phyloP scores from a whole-genome alignment of 1,284 basidiomycete species.

The Trichosporon sp. region DNA sequence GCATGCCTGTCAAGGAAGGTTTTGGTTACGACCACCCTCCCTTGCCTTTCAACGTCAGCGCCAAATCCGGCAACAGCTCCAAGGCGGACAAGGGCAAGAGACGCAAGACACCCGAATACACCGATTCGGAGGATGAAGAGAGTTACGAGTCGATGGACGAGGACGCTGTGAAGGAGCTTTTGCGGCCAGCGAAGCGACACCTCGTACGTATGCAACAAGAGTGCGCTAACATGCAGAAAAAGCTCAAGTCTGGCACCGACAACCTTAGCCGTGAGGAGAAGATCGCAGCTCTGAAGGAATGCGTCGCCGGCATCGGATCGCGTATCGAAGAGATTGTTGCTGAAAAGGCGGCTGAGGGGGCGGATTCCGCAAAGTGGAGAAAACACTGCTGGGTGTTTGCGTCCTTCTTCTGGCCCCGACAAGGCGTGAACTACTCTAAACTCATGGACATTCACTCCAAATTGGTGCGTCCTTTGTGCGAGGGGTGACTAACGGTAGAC shows the following conservation, averaged over 20 bases:
- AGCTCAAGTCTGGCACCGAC: constrained; percentile 87
- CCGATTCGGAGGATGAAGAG: constrained; percentile 78
- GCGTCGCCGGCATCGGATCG: constrained; percentile 87
- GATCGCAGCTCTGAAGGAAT: constrained; percentile 92
- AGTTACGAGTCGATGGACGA: constrained; percentile 94
- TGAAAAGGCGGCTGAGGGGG: constrained; percentile 72
- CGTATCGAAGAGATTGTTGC: constrained; percentile 85
- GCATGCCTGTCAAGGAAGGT: constrained; percentile 52
- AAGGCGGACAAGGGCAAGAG: constrained; percentile 71
- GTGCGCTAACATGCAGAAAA: constrained; percentile 66
- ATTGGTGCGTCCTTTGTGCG: constrained; percentile 65
- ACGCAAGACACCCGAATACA: constrained; percentile 85
- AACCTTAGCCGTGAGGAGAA: constrained; percentile 92
- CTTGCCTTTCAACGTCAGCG: constrained; percentile 22
- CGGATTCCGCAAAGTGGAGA: constrained; percentile 81
- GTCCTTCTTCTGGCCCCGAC: constrained; percentile 95
- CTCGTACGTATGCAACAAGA: constrained; percentile 63
- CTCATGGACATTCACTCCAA: constrained; percentile 90
- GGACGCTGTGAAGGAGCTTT: constrained; percentile 86
- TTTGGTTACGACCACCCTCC: constrained; percentile 50
- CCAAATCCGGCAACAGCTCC: not conserved
- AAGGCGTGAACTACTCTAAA: constrained; percentile 81
- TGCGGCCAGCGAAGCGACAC: constrained; percentile 96
- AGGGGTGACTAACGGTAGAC: constrained; percentile 23
- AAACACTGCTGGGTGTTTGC: constrained; percentile 97